Evolutionary conservation across 768 basidiomycete genomes (phyloP), one percentile per base, ranked within the genome.

Genomic region (Boletus coccyginus): DNA sequence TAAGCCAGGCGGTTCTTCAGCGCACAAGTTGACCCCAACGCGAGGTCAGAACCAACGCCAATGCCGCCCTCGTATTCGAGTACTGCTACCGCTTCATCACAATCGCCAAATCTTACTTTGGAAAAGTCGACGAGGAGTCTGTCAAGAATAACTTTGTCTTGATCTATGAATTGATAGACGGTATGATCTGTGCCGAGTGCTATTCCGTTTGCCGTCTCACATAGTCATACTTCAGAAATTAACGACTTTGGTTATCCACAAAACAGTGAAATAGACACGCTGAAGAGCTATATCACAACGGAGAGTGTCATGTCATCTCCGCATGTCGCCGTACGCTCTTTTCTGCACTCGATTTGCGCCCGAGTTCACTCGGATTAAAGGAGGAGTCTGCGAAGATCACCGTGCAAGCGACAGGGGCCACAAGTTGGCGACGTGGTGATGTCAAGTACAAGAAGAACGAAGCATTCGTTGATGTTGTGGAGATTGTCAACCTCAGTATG

Each of bases 361-460:
- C 11, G 16, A 29, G 46, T 46, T 62, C 52, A 59, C 47, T 13
- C 3, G 29, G 27, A 33, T 61, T 43, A 13, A 65, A 96, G 93
- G 97, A 98, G 73, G 95, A 98, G 64, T 96, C 94, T 19, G 91
- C 93, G 14, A 97, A 94, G 72, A 98, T 99, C 59, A 98, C 97
- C 0, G 86, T 84, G 11, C 97, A 99, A 77, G 96, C 97, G 10
- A 99, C 97, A 0, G 97, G 97, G 1, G 88, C 92, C 31, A 98
- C 91, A 33, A 96, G 89, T 70, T 99, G 97, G 97, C 78, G 97
- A 41, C 80, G 95, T 55, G 88, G 85, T 16, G 97, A 98, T 67
- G 95, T 98, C 66, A 96, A 95, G 72, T 98, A 99, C 74, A 90
- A 97, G 78, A 99, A 98, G 81, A 99, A 99, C 62, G 97, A 99